Evolutionary conservation across 371 early-diverging fungal species (phyloP), one percentile per base, ranked within the genome.

Genomic region (Mortierella polycephala): DNA sequence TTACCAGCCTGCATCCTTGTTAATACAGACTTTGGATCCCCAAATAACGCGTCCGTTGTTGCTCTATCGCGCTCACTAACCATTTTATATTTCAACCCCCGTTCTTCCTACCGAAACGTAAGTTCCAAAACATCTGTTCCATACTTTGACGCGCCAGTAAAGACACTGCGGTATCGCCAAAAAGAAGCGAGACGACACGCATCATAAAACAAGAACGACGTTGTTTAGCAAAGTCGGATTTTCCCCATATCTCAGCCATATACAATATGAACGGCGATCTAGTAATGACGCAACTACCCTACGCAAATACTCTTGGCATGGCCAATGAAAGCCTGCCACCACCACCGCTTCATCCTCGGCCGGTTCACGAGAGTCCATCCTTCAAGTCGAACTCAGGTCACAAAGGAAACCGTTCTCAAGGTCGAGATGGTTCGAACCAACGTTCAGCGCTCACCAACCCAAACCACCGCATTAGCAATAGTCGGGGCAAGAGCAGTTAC

Each of bases 251-350:
- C 11, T 52, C 11, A 14, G 11, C 16, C 56, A 9, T 12, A 5
- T 30, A 20, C 20, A 44, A n/a, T 23, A 64, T 57, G 64, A 64
- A 40, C 57, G 49, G 41, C 14, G 49, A 49, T 47, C 56, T 37
- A 12, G 42, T 47, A 14, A 2, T 64, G 57, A 30, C 64, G 12
- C 50, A 56, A 12, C 4, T 56, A 12, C 49, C 57, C 30, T 11
- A 7, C 8, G 44, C 30, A 4, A 49, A 64, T 13, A 12, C 50
- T 39, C 41, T 46, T 12, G 45, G 18, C 14, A 63, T 46, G 47
- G 40, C 60, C 37, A 50, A 9, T 14, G 42, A 47, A 4, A 50
- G 42, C 14, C 14, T 64, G 11, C 21, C 37, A 1, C 14, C 54
- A 5, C 41, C 13, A 7, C 14, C 18, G 1, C 30, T 30, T 12